Percentiles rank a stretch among this genome's conserved stretches.
These are phyloP conservation scores for Fraxinus latifolia DNA, from an alignment of 305 asterid genomes.

Conservation along the genomic window DNA sequence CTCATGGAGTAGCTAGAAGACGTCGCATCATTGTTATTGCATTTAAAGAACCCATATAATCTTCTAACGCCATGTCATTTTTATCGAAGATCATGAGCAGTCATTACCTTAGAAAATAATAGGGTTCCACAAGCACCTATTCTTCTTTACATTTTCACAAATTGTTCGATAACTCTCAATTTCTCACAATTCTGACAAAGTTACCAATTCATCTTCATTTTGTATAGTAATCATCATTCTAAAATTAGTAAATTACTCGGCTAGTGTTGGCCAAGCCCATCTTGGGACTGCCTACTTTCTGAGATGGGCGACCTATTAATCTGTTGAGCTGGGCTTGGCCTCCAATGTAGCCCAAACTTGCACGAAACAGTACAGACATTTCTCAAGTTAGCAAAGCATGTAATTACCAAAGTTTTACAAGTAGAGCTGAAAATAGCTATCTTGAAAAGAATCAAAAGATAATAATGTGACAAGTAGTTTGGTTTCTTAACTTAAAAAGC, in stretches of 20 bases:
- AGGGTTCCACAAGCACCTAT: neutral
- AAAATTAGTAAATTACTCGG: neutral
- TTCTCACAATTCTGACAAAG: neutral
- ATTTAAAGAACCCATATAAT: neutral
- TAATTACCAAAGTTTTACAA: neutral
- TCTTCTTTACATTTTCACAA: neutral
- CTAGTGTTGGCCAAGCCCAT: neutral
- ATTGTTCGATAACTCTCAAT: neutral
- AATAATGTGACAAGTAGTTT: conserved; percentile 10
- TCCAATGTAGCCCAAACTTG: neutral
- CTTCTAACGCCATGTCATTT: neutral
- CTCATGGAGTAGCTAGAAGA: neutral
- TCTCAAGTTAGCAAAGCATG: neutral
- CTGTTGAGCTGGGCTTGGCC: neutral
- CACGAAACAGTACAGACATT: neutral
- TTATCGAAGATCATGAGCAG: neutral
- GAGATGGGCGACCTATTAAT: neutral
- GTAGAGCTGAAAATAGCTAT: conserved; percentile 18
- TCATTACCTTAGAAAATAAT: neutral
- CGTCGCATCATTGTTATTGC: neutral
- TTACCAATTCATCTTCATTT: neutral
- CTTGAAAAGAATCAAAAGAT: conserved; percentile 22
- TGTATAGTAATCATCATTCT: neutral
- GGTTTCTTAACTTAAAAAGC: conserved; percentile 42
- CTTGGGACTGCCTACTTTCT: neutral